A percentile compares a stretch with the other conserved stretches of the same genome.
These are phyloP conservation scores for Ogataea nakhonphanomensis DNA, from an alignment of 805 yeast species.

Conservation along the genomic window DNA sequence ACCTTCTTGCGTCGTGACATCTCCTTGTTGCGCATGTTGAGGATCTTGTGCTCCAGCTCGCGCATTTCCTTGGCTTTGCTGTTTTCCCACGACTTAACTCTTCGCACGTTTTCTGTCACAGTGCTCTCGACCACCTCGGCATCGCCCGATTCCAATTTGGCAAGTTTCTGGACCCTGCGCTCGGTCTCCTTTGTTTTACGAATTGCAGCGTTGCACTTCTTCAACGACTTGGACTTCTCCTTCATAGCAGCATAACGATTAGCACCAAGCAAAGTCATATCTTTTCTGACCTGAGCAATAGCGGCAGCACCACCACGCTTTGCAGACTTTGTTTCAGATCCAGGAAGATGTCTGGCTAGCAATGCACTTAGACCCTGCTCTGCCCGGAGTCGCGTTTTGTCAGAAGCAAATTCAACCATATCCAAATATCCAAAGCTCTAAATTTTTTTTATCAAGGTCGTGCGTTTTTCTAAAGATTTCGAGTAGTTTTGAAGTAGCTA, in stretches of 20 bases:
- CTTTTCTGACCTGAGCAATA: slow-evolving; percentile 23
- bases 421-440: neutral
- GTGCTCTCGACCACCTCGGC: slow-evolving; percentile 36
- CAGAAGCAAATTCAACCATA: slow-evolving; percentile 10
- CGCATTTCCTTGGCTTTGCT: slow-evolving; percentile 37
- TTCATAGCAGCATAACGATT: slow-evolving; percentile 7
- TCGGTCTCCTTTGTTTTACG: slow-evolving; percentile 18
- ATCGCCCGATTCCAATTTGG: slow-evolving; percentile 24
- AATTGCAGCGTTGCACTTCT: slow-evolving; percentile 14
- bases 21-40: slow-evolving; percentile 43
- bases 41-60: slow-evolving; percentile 40
- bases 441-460: slow-evolving; percentile 8
- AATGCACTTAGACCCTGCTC: slow-evolving; percentile 26
- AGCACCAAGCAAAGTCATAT: slow-evolving; percentile 12
- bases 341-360: slow-evolving; percentile 26
- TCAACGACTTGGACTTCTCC: slow-evolving; percentile 1
- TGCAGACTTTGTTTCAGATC: slow-evolving; percentile 2
- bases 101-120: slow-evolving; percentile 38
- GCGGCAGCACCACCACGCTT: slow-evolving; percentile 23
- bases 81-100: slow-evolving; percentile 40
- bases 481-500: slow-evolving; percentile 49
- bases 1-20: slow-evolving; percentile 35
- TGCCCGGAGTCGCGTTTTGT: slow-evolving; percentile 15
- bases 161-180: slow-evolving; percentile 20
- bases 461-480: slow-evolving; percentile 22